Base-by-base conservation (phyloP, 176 grass and related monocot genomes). In the Eragrostis nindensis region DNA sequence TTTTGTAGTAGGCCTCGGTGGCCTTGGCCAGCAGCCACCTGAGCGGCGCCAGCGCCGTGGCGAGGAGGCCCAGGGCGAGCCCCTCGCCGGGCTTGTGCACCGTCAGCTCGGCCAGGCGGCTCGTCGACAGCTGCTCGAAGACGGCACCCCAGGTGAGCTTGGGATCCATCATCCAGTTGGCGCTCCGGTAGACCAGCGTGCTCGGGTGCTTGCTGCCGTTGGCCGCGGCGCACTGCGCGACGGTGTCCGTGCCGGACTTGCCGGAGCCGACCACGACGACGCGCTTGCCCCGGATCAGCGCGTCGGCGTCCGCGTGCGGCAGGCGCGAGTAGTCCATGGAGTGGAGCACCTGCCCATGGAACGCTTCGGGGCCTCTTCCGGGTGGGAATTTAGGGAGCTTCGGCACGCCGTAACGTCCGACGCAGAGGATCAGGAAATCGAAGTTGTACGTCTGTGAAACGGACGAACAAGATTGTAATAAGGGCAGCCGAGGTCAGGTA, bases 401-500 rank as follows among this genome's bases (percentile, higher is more conserved):
- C 0, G 85, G 7, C 6, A 83, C 74, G 66, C 91, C 85, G 43
- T 90, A 94, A 62, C 91, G 47, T 16, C 91, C 91, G 13, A 94
- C 66, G 69, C 88, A 90, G 3, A 94, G 84, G 82, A 94, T 94
- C 62, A 94, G 46, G 68, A 94, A 88, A 46, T 94, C 91, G 82
- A 88, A 84, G 36, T 47, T 41, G 54, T 80, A 68, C 17, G 30
- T 80, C 88, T 94, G 65, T 3, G 15, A 77, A 52, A 52, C 62
- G 41, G 19, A 2, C 0, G 47, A 36, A 7, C 50, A 53, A 46
- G 40, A 42, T n/a, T n/a, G n/a, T n/a, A n/a, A n/a, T n/a, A n/a
- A n/a, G n/a, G n/a, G n/a, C n/a, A n/a, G n/a, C n/a, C n/a, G n/a
- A n/a, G n/a, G n/a, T n/a, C n/a, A n/a, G n/a, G n/a, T n/a, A n/a